A percentile compares a stretch with the other conserved stretches of the same genome.
These are phyloP conservation scores for Gossypium herbaceum DNA, from an alignment of 345 rosid species.

Conservation along the genomic window DNA sequence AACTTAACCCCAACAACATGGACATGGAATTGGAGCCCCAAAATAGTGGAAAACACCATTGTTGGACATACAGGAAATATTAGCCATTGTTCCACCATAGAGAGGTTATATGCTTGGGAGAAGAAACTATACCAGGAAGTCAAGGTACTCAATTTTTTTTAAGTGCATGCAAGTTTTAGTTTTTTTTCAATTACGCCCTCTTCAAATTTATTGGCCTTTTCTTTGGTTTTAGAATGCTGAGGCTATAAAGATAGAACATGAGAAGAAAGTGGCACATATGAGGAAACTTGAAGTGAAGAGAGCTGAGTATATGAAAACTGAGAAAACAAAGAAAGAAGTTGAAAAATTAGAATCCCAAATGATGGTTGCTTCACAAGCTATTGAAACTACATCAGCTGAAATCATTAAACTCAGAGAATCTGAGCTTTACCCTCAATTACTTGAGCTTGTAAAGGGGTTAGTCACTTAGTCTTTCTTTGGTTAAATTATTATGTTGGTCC, in stretches of 20 bases:
- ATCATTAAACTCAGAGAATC: slow-evolving; percentile 80
- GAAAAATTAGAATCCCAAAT: slow-evolving; percentile 85
- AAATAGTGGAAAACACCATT: slow-evolving; percentile 31
- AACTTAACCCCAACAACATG: slow-evolving; percentile 61
- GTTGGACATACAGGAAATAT: slow-evolving; percentile 14
- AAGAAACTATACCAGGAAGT: slow-evolving; percentile 87
- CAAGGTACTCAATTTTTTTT: slow-evolving; percentile 44
- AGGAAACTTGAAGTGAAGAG: slow-evolving; percentile 87
- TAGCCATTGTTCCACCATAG: slow-evolving; percentile 82
- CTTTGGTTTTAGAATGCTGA: slow-evolving; percentile 49
- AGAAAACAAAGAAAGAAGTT: slow-evolving; percentile 73
- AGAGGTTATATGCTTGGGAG: slow-evolving; percentile 93
- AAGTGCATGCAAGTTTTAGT: not conserved
- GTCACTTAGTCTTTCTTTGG: slow-evolving; percentile 13
- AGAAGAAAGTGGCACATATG: slow-evolving; percentile 66
- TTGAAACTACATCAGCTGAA: slow-evolving; percentile 74
- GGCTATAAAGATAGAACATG: slow-evolving; percentile 69
- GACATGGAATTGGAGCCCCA: slow-evolving; percentile 66
- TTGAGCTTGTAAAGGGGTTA: slow-evolving; percentile 88
- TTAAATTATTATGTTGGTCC: not conserved
- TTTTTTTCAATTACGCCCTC: not conserved
- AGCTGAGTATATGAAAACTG: slow-evolving; percentile 72
- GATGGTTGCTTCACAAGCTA: slow-evolving; percentile 76
- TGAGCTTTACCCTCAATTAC: slow-evolving; percentile 82
- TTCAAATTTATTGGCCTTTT: not conserved